Evolutionary conservation across 805 yeast genomes (phyloP).

Genomic region (Zygoascus flipseniorum): DNA sequence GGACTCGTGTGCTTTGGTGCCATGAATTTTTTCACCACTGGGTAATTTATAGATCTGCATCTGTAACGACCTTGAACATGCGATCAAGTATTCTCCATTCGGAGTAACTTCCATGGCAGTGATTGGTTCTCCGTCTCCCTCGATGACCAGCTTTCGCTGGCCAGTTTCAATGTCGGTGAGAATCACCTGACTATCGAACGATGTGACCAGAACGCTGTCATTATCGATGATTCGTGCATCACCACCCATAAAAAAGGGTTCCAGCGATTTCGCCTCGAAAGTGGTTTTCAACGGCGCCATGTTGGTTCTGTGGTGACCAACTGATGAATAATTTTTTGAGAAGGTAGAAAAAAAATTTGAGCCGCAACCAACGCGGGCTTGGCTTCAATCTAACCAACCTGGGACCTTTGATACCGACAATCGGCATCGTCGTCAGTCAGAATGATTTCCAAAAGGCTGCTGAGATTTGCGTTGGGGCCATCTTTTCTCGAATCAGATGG

Average conservation of each 20-base stretch:
- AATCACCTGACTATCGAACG: constrained; percentile 68
- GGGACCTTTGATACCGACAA: too few relatives aligned
- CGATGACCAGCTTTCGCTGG: constrained; percentile 48
- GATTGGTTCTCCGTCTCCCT: constrained; percentile 77
- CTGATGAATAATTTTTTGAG: not conserved
- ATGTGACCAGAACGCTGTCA: constrained; percentile 62
- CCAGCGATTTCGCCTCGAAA: constrained; percentile 42
- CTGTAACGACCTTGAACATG: constrained; percentile 77
- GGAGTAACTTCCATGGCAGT: constrained; percentile 73
- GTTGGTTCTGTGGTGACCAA: not conserved
- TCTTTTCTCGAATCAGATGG: constrained; percentile 15
- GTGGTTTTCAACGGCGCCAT: constrained; percentile 29
- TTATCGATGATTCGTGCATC: constrained; percentile 62
- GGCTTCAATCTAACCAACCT: too few relatives aligned
- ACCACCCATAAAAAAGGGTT: constrained; percentile 84
- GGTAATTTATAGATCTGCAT: constrained; percentile 54
- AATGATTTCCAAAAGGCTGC: constrained; percentile 18
- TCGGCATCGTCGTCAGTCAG: too few relatives aligned
- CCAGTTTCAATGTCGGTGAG: constrained; percentile 58
- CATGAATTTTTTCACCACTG: constrained; percentile 23
- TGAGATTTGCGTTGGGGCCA: constrained; percentile 19
- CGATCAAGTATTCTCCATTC: constrained; percentile 60
- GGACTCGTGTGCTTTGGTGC: constrained; percentile 42
- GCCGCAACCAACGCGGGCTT: not conserved
- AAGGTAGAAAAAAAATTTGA: not conserved